Conservation (phyloP, 225 moss, liverwort and hornwort species). For the Bryum argenteum region DNA sequence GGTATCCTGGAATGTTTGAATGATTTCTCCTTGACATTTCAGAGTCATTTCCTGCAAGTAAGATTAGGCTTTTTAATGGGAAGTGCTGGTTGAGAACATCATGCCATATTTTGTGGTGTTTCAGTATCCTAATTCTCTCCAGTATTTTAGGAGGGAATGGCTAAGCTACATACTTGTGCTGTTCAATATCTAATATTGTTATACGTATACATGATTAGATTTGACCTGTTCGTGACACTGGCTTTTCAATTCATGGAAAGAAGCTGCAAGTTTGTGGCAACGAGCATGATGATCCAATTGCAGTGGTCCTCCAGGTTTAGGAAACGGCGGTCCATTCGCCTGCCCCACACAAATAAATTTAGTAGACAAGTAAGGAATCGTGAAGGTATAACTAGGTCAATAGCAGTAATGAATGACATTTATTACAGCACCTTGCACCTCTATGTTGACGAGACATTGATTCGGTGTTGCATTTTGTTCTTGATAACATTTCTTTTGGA, state of each 20-base stretch:
- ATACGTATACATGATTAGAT: neutral
- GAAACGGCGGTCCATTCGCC: conserved; percentile 56
- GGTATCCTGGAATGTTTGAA: conserved; percentile 54
- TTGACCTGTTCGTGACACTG: conserved; percentile 57
- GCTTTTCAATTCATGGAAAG: conserved; percentile 59
- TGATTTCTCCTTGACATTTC: conserved; percentile 63
- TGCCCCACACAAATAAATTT: neutral
- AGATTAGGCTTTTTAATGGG: neutral
- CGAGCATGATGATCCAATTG: conserved; percentile 62
- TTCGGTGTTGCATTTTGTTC: neutral
- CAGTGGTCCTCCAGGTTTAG: conserved; percentile 55
- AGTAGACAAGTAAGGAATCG: neutral
- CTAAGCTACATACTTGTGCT: neutral
- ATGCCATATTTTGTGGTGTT: neutral
- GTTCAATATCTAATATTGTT: neutral
- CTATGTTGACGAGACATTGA: neutral
- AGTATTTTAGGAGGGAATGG: neutral
- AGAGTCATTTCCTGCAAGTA: conserved; percentile 44
- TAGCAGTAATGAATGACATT: neutral
- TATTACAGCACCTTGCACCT: neutral
- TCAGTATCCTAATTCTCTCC: neutral
- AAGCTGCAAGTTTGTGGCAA: conserved; percentile 64
- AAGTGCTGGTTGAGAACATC: neutral
- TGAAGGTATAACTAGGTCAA: neutral
- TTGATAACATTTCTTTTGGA: neutral